Evolutionary conservation across 305 asterid genomes (phyloP).

Genomic region (Petunia hybrid): DNA sequence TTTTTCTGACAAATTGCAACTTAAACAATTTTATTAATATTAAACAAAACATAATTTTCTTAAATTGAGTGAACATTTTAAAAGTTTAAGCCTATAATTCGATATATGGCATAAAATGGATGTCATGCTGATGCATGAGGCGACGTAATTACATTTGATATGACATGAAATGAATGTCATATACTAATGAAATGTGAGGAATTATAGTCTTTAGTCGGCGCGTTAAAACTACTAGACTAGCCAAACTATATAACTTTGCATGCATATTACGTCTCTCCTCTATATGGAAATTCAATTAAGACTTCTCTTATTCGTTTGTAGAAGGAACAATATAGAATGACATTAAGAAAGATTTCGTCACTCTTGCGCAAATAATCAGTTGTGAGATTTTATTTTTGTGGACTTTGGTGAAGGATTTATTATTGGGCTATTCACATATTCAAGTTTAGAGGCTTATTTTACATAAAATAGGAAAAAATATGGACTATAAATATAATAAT

Average conservation of each 20-base stretch:
- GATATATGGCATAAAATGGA: conserved; percentile 9
- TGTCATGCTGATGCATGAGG: conserved; percentile 24
- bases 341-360: background rate
- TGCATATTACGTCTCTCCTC: conserved; percentile 20
- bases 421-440: background rate
- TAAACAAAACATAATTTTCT: no score
- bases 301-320: background rate
- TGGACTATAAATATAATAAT: no score
- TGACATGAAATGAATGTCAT: conserved; percentile 21
- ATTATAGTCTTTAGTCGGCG: background rate
- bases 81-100: background rate
- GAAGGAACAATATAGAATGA: background rate
- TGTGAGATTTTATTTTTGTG: background rate
- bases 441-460: no score
- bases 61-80: no score
- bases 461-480: no score
- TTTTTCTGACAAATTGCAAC: no score
- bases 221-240: background rate
- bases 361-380: background rate
- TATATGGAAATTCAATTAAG: background rate
- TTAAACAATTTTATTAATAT: no score
- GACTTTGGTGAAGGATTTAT: background rate
- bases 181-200: conserved; percentile 8
- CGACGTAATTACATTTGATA: background rate
- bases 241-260: background rate